Conservation (phyloP, 1,139 yeast species). For the Saccharomycopsis hybrid region DNA sequence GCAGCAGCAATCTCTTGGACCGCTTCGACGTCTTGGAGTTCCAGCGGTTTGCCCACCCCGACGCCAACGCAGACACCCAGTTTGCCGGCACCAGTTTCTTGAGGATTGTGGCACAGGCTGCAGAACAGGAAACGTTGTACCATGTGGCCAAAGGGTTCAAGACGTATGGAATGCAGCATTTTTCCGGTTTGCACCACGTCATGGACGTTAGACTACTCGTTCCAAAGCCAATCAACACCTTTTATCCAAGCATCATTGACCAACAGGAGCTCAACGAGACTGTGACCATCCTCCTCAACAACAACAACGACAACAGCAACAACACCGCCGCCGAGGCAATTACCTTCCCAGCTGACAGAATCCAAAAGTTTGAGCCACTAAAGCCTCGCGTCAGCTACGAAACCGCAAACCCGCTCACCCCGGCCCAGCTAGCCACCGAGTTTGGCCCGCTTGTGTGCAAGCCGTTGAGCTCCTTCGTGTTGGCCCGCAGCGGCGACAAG, state of each 20-base stretch:
- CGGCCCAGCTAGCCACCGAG: conserved; percentile 1
- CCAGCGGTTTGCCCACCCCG: conserved; percentile 18
- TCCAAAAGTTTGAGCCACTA: conserved; percentile 3
- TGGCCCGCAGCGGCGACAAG: conserved; percentile 24
- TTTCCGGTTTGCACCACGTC: conserved; percentile 7
- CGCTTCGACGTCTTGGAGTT: conserved; percentile 17
- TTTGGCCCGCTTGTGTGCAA: conserved; percentile 21
- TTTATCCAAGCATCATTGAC: conserved; percentile 11
- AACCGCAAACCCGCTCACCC: conserved; percentile 14
- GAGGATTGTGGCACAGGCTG: conserved; percentile 18
- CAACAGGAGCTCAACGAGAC: conserved; percentile 15
- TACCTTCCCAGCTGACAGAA: not conserved
- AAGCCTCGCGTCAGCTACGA: conserved; percentile 18
- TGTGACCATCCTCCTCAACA: conserved; percentile 7
- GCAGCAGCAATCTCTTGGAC: not conserved
- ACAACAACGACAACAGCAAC: not conserved
- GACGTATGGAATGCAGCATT: conserved; percentile 19
- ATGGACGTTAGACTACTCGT: not conserved
- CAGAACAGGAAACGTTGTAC: not conserved
- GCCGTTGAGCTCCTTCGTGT: conserved; percentile 21
- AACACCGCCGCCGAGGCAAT: not conserved
- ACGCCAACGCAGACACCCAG: conserved; percentile 11
- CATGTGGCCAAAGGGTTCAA: conserved; percentile 6
- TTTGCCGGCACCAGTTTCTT: conserved; percentile 8
- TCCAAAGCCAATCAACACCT: conserved; percentile 17